phyloP scores from a whole-genome alignment of 495 filamentous ascomycete genomes.

The Zalerion maritima region DNA sequence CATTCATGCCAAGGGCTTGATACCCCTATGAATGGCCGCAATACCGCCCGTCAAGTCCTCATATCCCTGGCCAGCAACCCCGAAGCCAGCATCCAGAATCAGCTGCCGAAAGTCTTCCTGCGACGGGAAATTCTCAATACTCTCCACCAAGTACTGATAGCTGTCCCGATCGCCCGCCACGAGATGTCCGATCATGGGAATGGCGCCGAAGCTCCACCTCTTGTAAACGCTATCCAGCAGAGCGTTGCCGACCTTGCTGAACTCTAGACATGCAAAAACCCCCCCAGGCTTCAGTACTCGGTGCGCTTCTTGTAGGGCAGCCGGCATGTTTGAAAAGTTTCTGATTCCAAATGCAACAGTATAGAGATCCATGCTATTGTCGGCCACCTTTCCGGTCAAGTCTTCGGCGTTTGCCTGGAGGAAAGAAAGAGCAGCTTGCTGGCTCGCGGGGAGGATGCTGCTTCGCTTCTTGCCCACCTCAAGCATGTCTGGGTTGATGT shows the following conservation, averaged over 20 bases:
- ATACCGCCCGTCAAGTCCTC: slow-evolving; percentile 85
- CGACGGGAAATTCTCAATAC: slow-evolving; percentile 82
- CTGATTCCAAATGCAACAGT: slow-evolving; percentile 96
- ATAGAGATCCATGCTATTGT: slow-evolving; percentile 68
- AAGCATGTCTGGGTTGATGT: slow-evolving; percentile 94
- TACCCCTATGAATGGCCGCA: slow-evolving; percentile 89
- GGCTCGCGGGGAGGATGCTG: slow-evolving; percentile 21
- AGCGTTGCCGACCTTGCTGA: slow-evolving; percentile 62
- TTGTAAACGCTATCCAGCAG: slow-evolving; percentile 82
- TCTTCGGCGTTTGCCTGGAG: slow-evolving; percentile 83
- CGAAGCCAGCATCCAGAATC: slow-evolving; percentile 80
- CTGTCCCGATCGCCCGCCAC: slow-evolving; percentile 89
- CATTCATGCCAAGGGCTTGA: slow-evolving; percentile 71
- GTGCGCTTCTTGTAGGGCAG: slow-evolving; percentile 64
- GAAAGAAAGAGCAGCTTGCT: slow-evolving; percentile 47
- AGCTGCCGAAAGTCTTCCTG: slow-evolving; percentile 74
- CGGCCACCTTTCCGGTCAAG: slow-evolving; percentile 41
- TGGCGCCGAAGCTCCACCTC: slow-evolving; percentile 87
- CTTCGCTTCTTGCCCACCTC: slow-evolving; percentile 71
- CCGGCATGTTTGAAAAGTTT: slow-evolving; percentile 82
- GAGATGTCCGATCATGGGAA: slow-evolving; percentile 87
- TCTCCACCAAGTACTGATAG: slow-evolving; percentile 98
- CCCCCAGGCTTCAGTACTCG: slow-evolving; percentile 88
- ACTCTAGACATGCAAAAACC: slow-evolving; percentile 94
- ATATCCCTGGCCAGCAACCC: slow-evolving; percentile 65